These are phyloP conservation scores for Metschnikowia sp. DNA, from an alignment of 805 yeast genomes.

Conservation along the genomic window DNA sequence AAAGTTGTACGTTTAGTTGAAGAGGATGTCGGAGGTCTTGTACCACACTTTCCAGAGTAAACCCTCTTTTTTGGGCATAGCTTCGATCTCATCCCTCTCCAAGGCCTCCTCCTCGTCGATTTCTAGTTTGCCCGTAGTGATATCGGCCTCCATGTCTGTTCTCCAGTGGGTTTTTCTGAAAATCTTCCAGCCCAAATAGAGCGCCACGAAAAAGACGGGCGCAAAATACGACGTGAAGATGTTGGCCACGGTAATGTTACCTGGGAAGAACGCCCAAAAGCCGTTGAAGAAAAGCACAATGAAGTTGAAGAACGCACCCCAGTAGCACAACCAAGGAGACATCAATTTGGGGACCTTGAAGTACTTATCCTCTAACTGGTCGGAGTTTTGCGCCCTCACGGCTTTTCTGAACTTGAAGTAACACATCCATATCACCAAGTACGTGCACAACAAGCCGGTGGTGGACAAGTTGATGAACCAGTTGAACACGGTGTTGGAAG, in stretches of 20 bases:
- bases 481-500: slow-evolving; percentile 59
- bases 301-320: slow-evolving; percentile 20
- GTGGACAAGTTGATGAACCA: slow-evolving; percentile 72
- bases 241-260: slow-evolving; percentile 30
- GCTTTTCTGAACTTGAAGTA: slow-evolving; percentile 41
- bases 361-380: slow-evolving; percentile 17
- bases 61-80: slow-evolving; percentile 21
- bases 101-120: slow-evolving; percentile 56
- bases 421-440: slow-evolving; percentile 56
- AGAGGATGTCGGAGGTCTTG: slow-evolving; percentile 21
- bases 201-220: slow-evolving; percentile 44
- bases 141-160: slow-evolving; percentile 48
- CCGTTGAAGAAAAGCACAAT: slow-evolving; percentile 38
- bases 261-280: slow-evolving; percentile 40
- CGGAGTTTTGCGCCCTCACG: slow-evolving; percentile 36
- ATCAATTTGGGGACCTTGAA: slow-evolving; percentile 15
- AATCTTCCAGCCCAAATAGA: slow-evolving; percentile 52
- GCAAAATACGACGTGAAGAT: slow-evolving; percentile 39
- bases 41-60: slow-evolving; percentile 20
- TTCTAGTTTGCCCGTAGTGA: slow-evolving; percentile 51
- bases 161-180: slow-evolving; percentile 46
- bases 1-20: slow-evolving; percentile 13
- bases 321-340: slow-evolving; percentile 15
- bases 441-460: slow-evolving; percentile 59
- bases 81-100: slow-evolving; percentile 21